These are phyloP conservation scores for Carex arenaria DNA, from an alignment of 202 grass and related monocot genomes.

Conservation along the genomic window DNA sequence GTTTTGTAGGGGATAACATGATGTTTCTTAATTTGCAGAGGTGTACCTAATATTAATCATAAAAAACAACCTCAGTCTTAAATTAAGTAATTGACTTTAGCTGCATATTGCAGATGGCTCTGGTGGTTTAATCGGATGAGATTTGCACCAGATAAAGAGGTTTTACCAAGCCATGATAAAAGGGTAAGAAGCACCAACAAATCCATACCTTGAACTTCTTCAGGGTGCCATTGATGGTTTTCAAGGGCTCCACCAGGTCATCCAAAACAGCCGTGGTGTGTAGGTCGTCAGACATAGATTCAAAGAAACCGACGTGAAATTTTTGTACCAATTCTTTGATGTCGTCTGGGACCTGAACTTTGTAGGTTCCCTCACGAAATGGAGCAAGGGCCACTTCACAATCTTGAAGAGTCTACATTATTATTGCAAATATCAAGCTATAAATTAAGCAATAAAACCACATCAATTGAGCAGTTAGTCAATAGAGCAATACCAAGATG, in stretches of 20 bases:
- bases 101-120: neutral
- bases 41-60: neutral
- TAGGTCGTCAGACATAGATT: constrained; percentile 78
- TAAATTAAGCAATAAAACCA: neutral
- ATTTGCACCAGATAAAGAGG: neutral
- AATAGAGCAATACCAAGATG: neutral
- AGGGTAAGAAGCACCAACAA: neutral
- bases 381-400: constrained; percentile 46
- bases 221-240: constrained; percentile 83
- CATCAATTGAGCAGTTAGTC: neutral
- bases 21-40: neutral
- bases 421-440: neutral
- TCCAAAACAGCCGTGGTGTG: constrained; percentile 84
- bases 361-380: constrained; percentile 36
- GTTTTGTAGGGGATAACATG: neutral
- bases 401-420: constrained; percentile 71
- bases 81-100: neutral
- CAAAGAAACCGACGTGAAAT: constrained; percentile 45
- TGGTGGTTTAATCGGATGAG: neutral
- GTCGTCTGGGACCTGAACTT: constrained; percentile 41
- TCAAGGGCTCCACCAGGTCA: constrained; percentile 68
- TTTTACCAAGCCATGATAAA: neutral
- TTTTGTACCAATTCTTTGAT: constrained; percentile 48
- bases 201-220: constrained; percentile 71
- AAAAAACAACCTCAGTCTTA: neutral